Base-by-base conservation (phyloP, 345 rosid species). In the Eucalyptus shirleyi region DNA sequence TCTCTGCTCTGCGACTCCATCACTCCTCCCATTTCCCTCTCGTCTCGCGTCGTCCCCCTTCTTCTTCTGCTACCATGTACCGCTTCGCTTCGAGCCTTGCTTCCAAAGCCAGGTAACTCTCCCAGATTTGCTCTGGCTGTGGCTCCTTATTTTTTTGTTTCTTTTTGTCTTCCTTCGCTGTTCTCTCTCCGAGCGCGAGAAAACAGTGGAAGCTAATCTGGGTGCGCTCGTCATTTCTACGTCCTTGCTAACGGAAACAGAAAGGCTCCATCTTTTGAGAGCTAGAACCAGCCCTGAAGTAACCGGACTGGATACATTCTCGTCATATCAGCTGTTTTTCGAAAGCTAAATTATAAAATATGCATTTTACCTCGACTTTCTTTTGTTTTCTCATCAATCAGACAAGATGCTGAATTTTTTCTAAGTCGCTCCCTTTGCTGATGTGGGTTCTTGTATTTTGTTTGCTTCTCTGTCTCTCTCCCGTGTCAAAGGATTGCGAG, bases 81-180 rank as follows among this genome's bases (percentile, higher is more conserved):
- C 97, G 98, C 50, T 93, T 93, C 86, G 96, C 94, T 89, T 92
- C 98, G 47, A 91, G 91, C 88, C 94, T 96, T 91, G 96, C 95
- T 86, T 93, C 95, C 87, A 96, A 95, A 91, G 94, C 96, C 49
- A 92, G 97, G 98, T 95, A 89, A 44, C 16, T 62, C 80, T 37
- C 82, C 49, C 42, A 77, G 83, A 77, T 77, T 77, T 12, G 47
- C 47, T 37, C 45, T 40, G 47, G 83, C 47, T 40, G 3, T 53
- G 59, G 26, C 82, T 72, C 12, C 72, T 26, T 59, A 12, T 5
- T 28, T 7, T 53, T 53, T 53, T 7, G 19, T 18, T 2, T 53
- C 12, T 4, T 87, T 15, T n/a, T 5, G 32, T 56, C 18, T 40
- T 77, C 88, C 86, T 83, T 88, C 50, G 37, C 3, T 12, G 60